Base-by-base conservation (phyloP, 2,329 filamentous ascomycete species). In the Botrytis cinerea region DNA sequence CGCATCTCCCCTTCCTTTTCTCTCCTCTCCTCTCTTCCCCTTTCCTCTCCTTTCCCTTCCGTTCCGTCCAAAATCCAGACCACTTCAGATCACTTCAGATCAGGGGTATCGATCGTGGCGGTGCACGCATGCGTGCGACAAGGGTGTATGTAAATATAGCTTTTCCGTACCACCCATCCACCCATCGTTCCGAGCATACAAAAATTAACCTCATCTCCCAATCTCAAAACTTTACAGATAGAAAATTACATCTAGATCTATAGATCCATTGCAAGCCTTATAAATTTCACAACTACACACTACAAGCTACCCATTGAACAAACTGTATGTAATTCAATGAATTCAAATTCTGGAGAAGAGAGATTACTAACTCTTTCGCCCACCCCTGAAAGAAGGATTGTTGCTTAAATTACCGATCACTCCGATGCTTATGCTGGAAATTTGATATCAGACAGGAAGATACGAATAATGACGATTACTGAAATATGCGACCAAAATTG, bases 211-310 rank as follows among this genome's bases (percentile, higher is more conserved):
- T 9, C 38, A 38, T 38, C 6, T 7, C 35, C 35, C 38, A 38
- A 38, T 38, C 38, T 38, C 38, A 38, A 38, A 38, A 38, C 8
- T 9, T 38, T 8, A 38, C 38, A 38, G 38, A 9, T 1, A 8
- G 7, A 38, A 54, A 7, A 14, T 16, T 4, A 54, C 48, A 16
- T 54, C 25, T 25, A n/a, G 4, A 25, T n/a, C 12, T n/a, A 51
- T n/a, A 12, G 14, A n/a, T 54, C 2, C 5, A 16, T n/a, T 7
- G 5, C 25, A 2, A 3, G 7, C 5, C 25, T 6, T n/a, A n/a
- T 16, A 16, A 2, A 51, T 51, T 51, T n/a, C 48, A n/a, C 25
- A 51, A 0, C 12, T n/a, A 16, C 2, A 16, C 28, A 54, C 51
- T 16, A 5, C n/a, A 28, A 18, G 16, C 28, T 18, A 7, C 14